These are phyloP conservation scores for Coemansia sp. DNA, from an alignment of 371 early-diverging fungal genomes.

Conservation along the genomic window DNA sequence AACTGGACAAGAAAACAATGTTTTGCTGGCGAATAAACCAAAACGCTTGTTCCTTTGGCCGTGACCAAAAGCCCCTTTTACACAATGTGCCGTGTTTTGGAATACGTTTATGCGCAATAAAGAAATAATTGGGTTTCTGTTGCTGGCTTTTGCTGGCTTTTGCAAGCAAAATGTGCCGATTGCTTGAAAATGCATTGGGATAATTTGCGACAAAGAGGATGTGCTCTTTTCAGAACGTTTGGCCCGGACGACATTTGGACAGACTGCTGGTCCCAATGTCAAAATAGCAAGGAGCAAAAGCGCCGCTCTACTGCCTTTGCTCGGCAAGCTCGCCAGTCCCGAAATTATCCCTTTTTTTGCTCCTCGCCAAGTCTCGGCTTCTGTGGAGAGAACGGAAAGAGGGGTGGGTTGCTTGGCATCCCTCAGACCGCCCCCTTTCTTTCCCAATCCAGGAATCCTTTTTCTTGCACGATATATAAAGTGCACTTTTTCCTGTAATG, in stretches of 20 bases:
- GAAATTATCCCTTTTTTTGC: conserved; percentile 10
- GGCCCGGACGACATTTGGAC: background rate
- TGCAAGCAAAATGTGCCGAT: background rate
- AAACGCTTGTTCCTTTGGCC: background rate
- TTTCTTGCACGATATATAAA: background rate
- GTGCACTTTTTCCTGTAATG: background rate
- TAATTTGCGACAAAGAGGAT: background rate
- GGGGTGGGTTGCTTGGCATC: background rate
- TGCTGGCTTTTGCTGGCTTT: background rate
- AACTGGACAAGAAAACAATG: background rate
- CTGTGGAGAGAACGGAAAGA: conserved; percentile 12
- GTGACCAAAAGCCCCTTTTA: background rate
- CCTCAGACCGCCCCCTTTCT: background rate
- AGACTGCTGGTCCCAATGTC: background rate
- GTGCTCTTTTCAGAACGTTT: background rate
- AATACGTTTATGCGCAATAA: background rate
- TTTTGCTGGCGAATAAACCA: background rate
- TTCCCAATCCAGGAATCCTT: background rate
- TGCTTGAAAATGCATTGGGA: too few species aligned
- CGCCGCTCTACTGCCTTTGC: conserved; percentile 11
- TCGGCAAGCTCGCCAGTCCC: conserved; percentile 5
- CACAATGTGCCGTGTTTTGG: background rate
- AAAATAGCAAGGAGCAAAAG: background rate
- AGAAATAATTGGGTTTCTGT: background rate
- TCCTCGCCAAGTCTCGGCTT: conserved; percentile 6